Evolutionary conservation across 2,329 filamentous ascomycete species (phyloP).

Genomic region (Aspergillus proliferans): DNA sequence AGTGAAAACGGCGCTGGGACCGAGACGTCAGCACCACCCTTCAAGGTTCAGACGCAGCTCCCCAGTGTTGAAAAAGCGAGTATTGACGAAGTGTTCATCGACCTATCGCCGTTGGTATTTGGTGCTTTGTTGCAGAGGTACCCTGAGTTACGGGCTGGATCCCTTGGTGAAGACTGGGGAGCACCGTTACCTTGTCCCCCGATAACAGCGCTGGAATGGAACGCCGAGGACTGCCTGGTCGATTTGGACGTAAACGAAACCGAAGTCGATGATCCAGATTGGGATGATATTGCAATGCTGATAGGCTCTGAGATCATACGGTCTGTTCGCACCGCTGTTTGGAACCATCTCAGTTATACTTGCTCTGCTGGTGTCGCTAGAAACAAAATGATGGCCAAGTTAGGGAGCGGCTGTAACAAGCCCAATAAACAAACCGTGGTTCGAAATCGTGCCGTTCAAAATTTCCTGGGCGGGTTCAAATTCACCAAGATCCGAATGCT

Average conservation of each 20-base stretch:
- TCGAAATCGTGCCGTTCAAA: conserved; percentile 70
- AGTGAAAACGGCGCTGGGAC: conserved; percentile 6
- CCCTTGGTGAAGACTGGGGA: conserved; percentile 43
- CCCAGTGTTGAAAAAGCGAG: conserved; percentile 81
- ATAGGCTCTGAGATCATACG: conserved; percentile 86
- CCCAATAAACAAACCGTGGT: conserved; percentile 94
- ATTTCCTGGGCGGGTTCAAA: conserved; percentile 78
- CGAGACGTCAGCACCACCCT: background rate
- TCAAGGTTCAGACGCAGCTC: conserved; percentile 22
- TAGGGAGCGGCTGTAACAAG: conserved; percentile 87
- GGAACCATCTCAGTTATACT: conserved; percentile 70
- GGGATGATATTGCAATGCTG: conserved; percentile 86
- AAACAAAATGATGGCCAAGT: conserved; percentile 93
- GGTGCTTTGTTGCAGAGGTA: conserved; percentile 67
- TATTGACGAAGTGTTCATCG: conserved; percentile 92
- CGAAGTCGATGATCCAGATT: conserved; percentile 80
- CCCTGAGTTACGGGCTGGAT: conserved; percentile 58
- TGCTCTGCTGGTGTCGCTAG: conserved; percentile 82
- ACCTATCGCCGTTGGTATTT: conserved; percentile 80
- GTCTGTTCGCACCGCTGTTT: conserved; percentile 63
- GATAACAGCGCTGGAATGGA: conserved; percentile 72
- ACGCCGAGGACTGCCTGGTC: conserved; percentile 66
- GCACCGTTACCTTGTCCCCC: conserved; percentile 70
- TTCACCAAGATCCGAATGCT: conserved; percentile 92
- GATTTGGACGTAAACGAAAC: conserved; percentile 66